These are phyloP conservation scores for Leccinum ambiguum DNA, from an alignment of 1,284 basidiomycete genomes.

Conservation along the genomic window DNA sequence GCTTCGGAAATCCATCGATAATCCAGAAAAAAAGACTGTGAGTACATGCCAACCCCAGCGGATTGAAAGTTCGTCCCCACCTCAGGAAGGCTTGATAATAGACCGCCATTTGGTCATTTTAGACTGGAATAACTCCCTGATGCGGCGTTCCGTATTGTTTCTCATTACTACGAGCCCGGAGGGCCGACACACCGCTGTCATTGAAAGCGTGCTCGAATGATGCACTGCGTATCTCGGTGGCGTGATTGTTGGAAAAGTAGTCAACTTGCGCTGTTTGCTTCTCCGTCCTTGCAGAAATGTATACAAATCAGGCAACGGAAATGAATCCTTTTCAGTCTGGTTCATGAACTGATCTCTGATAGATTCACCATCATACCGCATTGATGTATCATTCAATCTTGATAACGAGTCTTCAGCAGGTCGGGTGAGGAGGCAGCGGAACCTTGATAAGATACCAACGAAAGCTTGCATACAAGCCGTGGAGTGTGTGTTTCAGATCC, in stretches of 20 bases:
- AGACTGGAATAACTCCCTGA: neutral
- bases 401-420: neutral
- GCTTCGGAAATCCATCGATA: neutral
- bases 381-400: neutral
- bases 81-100: neutral
- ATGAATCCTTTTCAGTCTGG: neutral
- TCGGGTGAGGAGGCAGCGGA: neutral
- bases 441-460: neutral
- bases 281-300: neutral
- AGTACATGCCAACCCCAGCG: neutral
- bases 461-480: neutral
- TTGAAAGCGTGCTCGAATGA: neutral
- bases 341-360: neutral
- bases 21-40: slow-evolving; percentile 1
- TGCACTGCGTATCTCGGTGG: neutral
- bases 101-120: neutral
- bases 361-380: neutral
- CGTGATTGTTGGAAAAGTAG: neutral
- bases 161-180: neutral
- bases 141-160: neutral
- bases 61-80: neutral
- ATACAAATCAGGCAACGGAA: neutral
- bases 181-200: neutral
- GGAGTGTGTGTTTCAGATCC: neutral
- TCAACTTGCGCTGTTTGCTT: neutral